phyloP scores from a whole-genome alignment of 495 filamentous ascomycete species.

The Aspergillus campestris region DNA sequence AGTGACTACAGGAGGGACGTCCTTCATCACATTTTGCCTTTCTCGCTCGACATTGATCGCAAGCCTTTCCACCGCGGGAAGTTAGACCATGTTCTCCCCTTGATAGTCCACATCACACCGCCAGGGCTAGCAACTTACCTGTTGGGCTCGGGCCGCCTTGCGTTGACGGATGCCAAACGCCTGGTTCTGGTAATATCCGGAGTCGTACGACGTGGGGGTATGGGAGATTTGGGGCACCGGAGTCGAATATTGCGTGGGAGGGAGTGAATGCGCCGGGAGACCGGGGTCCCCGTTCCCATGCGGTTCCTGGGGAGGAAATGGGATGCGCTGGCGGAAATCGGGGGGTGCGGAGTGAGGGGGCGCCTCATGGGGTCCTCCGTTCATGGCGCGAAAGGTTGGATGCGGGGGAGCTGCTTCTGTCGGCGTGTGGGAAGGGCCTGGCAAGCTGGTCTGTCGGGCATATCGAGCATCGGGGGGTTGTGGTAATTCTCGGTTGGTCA shows the following conservation, averaged over 20 bases:
- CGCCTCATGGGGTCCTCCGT: conserved; percentile 27
- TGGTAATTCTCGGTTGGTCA: conserved; percentile 33
- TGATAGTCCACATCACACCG: too few relatives aligned
- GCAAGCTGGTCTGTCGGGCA: conserved; percentile 25
- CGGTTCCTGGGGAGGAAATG: conserved; percentile 23
- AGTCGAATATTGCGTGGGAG: conserved; percentile 22
- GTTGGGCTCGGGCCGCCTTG: conserved; percentile 34
- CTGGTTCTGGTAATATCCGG: conserved; percentile 23
- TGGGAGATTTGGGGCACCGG: conserved; percentile 15
- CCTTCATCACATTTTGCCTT: conserved; percentile 61
- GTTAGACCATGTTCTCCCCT: not conserved
- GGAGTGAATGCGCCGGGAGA: conserved; percentile 16
- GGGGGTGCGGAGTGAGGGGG: conserved; percentile 29
- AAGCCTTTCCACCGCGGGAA: conserved; percentile 32
- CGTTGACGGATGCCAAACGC: conserved; percentile 31
- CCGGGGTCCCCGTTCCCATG: conserved; percentile 20
- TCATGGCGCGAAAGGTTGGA: conserved; percentile 25
- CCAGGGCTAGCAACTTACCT: conserved; percentile 20
- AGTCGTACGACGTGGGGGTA: conserved; percentile 25
- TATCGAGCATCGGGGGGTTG: conserved; percentile 32
- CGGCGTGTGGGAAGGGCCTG: conserved; percentile 22
- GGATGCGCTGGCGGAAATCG: conserved; percentile 32
- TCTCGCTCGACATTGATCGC: conserved; percentile 51
- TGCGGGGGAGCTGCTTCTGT: conserved; percentile 20
- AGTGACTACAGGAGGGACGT: conserved; percentile 49